Base-by-base conservation (phyloP, 306 rosid species). In the Cucumis cinereus region DNA sequence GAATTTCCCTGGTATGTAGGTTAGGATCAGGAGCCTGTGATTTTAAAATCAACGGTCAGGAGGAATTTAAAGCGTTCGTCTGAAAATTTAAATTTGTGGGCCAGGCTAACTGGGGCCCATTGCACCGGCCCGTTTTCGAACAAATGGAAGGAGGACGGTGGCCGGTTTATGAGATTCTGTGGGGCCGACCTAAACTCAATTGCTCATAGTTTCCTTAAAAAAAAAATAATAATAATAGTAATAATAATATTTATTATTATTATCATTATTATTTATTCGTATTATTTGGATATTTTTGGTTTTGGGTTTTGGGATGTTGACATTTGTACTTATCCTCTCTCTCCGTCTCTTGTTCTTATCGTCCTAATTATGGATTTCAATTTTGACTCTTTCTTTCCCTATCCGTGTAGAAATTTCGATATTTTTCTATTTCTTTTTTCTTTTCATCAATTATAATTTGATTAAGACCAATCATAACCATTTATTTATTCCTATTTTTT, bases 301-400 rank as follows among this genome's bases (percentile, higher is more conserved):
- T 77, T 71, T 49, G 15, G 13, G 8, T n/a, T 20, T 16, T 71
- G 59, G 74, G 81, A 85, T 78, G 83, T 69, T 79, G 90, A 87
- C 93, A 75, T 82, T 50, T 81, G 88, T 86, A 80, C 85, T 85
- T 89, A 88, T 88, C 92, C 85, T 36, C 71, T 64, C 71, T 64
- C 68, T 58, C 16, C 13, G 1, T 47, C 15, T 23, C 38, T 59
- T 1, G 73, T 68, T 74, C 91, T 88, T 89, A 85, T 89, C 92
- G 74, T 56, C 69, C 24, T 53, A 69, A 63, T 71, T 24, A 38
- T 16, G 17, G 6, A 55, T 24, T 20, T 8, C 71, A 19, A 63
- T 63, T 63, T 63, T n/a, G 70, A 63, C 24, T 33, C 70, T 33
- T 35, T 63, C 47, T 30, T 59, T 26, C 66, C 16, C 38, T 59